Conservation (phyloP, 768 basidiomycete genomes). For the Baorangia bicolor region DNA sequence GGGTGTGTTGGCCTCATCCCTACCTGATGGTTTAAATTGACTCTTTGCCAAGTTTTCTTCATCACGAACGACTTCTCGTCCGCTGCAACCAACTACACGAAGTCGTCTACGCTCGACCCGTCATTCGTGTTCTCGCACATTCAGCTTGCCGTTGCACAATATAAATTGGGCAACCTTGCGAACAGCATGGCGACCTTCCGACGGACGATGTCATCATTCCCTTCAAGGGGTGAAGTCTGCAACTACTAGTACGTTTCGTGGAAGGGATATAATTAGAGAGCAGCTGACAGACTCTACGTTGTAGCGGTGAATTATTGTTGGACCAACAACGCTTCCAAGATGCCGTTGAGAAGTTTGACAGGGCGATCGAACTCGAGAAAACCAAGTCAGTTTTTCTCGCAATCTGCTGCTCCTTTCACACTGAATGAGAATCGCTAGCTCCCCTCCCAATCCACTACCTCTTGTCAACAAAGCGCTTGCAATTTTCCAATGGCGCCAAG, state of each 20-base stretch:
- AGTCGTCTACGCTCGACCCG: conserved; percentile 84
- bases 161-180: conserved; percentile 78
- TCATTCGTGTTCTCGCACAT: conserved; percentile 96
- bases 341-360: conserved; percentile 89
- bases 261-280: background rate
- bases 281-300: background rate
- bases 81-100: conserved; percentile 88
- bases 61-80: conserved; percentile 87
- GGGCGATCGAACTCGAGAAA: conserved; percentile 86
- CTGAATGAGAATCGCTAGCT: conserved; percentile 28
- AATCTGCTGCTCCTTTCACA: background rate
- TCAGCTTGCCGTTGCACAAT: conserved; percentile 94
- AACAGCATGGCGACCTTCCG: conserved; percentile 92
- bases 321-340: conserved; percentile 90
- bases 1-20: conserved; percentile 43
- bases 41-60: conserved; percentile 66
- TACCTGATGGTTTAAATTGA: background rate
- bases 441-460: conserved; percentile 80
- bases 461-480: conserved; percentile 98
- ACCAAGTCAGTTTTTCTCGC: conserved; percentile 47
- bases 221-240: conserved; percentile 80
- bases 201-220: conserved; percentile 80
- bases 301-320: conserved; percentile 88
- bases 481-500: conserved; percentile 94
- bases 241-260: conserved; percentile 82